Conservation (phyloP, 805 yeast genomes). For the Saccharomycopsis guyanensis region DNA sequence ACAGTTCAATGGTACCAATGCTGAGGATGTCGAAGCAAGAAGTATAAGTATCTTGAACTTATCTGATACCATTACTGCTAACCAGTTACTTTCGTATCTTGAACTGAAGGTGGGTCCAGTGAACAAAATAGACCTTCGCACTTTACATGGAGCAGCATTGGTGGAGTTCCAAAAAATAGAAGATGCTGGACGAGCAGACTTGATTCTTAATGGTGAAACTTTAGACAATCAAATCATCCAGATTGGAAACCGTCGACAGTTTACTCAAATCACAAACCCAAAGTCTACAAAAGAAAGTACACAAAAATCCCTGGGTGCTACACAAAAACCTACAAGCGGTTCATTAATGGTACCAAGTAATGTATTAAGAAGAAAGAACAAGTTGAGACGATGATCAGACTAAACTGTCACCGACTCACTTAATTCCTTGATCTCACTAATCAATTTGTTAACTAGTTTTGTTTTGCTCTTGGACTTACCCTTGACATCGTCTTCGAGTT, state of each 20-base stretch:
- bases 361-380: not conserved
- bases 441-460: conserved; percentile 38
- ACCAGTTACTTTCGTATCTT: conserved; percentile 31
- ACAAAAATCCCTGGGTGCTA: too few species aligned
- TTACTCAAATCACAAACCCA: conserved; percentile 16
- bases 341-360: conserved; percentile 1
- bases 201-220: conserved; percentile 33
- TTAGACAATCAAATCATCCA: conserved; percentile 31
- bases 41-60: conserved; percentile 9
- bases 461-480: conserved; percentile 28
- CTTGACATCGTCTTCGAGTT: conserved; percentile 49
- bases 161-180: conserved; percentile 36
- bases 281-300: not conserved
- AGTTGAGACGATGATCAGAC: not conserved
- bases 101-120: conserved; percentile 32
- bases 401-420: conserved; percentile 30
- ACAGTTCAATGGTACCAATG: conserved; percentile 22
- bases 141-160: conserved; percentile 41
- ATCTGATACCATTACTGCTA: conserved; percentile 19
- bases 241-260: conserved; percentile 30
- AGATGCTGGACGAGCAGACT: conserved; percentile 45
- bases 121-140: conserved; percentile 35
- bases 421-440: conserved; percentile 45
- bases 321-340: too few species aligned
- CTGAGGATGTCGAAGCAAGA: conserved; percentile 15